phyloP scores from a whole-genome alignment of 106 monocot species.

The Posidonia australis region DNA sequence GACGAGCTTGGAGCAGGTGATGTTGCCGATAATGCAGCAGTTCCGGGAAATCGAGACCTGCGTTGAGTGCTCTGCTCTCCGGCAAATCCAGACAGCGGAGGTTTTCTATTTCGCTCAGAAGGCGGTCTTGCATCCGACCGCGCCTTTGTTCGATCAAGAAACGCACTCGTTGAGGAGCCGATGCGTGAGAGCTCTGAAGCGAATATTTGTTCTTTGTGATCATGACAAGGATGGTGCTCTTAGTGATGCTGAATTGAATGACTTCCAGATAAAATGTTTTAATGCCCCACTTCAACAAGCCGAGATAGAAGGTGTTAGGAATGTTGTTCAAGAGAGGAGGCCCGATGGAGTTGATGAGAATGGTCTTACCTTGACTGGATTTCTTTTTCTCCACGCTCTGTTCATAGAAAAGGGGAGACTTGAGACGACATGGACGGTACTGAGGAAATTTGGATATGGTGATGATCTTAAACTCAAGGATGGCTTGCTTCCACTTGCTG shows the following conservation, averaged over 20 bases:
- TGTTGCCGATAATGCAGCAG: conserved; percentile 93
- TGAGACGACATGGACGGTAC: conserved; percentile 94
- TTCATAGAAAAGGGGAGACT: conserved; percentile 96
- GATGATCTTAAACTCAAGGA: conserved; percentile 81
- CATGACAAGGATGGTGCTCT: conserved; percentile 85
- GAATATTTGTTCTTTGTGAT: conserved; percentile 92
- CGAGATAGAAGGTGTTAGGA: conserved; percentile 84
- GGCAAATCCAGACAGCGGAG: conserved; percentile 90
- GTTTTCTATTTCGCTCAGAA: conserved; percentile 97
- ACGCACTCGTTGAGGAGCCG: conserved; percentile 74
- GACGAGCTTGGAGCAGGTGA: conserved; percentile 72
- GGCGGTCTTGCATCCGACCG: conserved; percentile 88
- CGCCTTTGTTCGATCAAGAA: conserved; percentile 93
- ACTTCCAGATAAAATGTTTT: conserved; percentile 91
- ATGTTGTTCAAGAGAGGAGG: conserved; percentile 95
- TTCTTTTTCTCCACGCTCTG: conserved; percentile 93
- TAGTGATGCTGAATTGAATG: conserved; percentile 81
- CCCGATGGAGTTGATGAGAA: conserved; percentile 84
- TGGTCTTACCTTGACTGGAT: conserved; percentile 92
- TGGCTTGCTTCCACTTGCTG: conserved; percentile 69
- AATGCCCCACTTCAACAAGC: conserved; percentile 85
- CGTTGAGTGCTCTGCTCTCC: conserved; percentile 84
- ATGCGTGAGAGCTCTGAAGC: conserved; percentile 78
- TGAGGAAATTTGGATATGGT: conserved; percentile 93
- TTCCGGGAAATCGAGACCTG: conserved; percentile 93